A percentile compares a stretch with the other conserved stretches of the same genome.
Conservation (phyloP, 441 rosid species). For the Croton laevigatus region DNA sequence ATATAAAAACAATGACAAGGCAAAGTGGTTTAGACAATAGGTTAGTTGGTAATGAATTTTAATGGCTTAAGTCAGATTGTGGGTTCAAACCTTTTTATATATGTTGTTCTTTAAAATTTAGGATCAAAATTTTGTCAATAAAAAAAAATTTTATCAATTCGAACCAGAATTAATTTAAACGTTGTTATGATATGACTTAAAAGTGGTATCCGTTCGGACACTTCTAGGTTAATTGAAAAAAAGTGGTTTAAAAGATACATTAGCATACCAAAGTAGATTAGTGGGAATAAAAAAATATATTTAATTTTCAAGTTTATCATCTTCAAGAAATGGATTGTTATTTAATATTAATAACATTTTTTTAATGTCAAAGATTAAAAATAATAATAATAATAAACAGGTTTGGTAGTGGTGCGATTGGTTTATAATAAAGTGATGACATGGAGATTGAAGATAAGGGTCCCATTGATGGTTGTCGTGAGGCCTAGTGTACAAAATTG, state of each 20-base stretch:
- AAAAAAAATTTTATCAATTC: no score
- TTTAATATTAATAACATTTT: background rate
- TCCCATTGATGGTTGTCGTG: constrained; percentile 4
- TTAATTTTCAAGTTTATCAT: background rate
- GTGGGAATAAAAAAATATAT: background rate
- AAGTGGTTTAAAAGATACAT: background rate
- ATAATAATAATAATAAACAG: background rate
- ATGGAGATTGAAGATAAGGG: background rate
- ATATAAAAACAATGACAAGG: background rate
- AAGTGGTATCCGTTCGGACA: no score
- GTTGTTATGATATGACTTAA: no score
- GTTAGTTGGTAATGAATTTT: no score
- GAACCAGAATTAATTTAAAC: no score
- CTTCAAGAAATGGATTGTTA: background rate
- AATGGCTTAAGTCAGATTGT: no score
- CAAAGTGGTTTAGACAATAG: no score
- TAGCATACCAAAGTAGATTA: background rate
- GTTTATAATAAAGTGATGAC: background rate
- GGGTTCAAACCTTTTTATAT: no score
- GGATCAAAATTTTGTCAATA: no score
- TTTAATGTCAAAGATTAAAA: background rate
- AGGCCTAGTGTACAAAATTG: background rate
- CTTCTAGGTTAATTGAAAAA: no score
- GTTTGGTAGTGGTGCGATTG: background rate
- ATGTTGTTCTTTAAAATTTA: no score